Percentiles rank a stretch among this genome's conserved stretches.
Evolutionary conservation across 305 asterid genomes (phyloP).

Genomic region (Withania somnifera): DNA sequence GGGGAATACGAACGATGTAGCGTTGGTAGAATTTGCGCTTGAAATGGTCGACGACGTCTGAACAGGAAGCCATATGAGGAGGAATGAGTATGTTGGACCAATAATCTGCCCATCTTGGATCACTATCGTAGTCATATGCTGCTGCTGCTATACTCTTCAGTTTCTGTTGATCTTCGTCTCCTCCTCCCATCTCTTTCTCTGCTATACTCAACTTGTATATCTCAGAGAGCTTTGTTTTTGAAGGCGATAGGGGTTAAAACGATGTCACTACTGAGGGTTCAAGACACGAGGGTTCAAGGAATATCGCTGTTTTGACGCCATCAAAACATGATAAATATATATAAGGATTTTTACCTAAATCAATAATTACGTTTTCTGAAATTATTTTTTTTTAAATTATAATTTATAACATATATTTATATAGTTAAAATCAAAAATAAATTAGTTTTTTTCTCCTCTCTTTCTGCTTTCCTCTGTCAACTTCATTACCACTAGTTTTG

Average conservation of each 20-base stretch:
- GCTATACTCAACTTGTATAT: background rate
- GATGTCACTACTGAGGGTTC: too few species aligned
- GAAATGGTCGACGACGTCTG: constrained; percentile 79
- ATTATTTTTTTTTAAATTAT: too few species aligned
- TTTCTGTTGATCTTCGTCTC: constrained; percentile 76
- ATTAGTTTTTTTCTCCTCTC: too few species aligned
- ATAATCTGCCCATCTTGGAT: constrained; percentile 86
- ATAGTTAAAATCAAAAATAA: too few species aligned
- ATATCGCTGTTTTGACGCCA: too few species aligned
- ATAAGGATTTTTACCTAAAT: too few species aligned
- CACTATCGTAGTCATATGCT: constrained; percentile 80
- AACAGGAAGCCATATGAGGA: constrained; percentile 75
- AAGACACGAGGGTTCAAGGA: background rate
- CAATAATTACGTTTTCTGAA: too few species aligned
- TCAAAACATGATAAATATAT: too few species aligned
- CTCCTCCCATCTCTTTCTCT: constrained; percentile 14
- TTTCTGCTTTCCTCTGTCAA: too few species aligned
- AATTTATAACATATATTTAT: too few species aligned
- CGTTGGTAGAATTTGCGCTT: constrained; percentile 98
- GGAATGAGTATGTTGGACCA: constrained; percentile 96
- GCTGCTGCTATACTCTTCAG: constrained; percentile 71
- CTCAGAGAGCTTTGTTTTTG: too few species aligned
- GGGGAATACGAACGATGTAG: constrained; percentile 37
- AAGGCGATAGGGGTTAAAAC: too few species aligned
- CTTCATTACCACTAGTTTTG: background rate